Evolutionary conservation across 2,329 filamentous ascomycete species (phyloP).

Genomic region (Talaromyces funiculosus): DNA sequence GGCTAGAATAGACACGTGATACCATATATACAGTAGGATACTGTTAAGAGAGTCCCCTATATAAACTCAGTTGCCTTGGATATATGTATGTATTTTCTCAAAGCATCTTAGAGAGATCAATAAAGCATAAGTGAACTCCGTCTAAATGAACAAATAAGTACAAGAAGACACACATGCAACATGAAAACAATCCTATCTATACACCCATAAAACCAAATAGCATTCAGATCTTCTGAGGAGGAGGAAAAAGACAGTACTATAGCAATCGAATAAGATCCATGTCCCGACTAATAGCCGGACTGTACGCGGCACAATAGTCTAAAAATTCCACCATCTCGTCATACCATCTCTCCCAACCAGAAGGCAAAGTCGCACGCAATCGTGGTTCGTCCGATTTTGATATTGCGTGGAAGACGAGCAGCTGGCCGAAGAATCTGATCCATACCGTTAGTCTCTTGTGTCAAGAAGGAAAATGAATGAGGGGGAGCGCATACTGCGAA

Average conservation of each 20-base stretch:
- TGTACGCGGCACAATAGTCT: conserved; percentile 33
- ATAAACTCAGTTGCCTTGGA: neutral
- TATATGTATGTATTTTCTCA: neutral
- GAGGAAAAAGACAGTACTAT: neutral
- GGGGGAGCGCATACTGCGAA: conserved; percentile 26
- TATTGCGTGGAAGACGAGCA: conserved; percentile 40
- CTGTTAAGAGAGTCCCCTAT: neutral
- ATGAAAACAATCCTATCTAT: neutral
- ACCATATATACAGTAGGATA: neutral
- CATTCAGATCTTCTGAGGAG: neutral
- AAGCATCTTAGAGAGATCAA: neutral
- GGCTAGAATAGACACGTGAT: neutral
- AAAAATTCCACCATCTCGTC: conserved; percentile 38
- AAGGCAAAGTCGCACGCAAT: conserved; percentile 32
- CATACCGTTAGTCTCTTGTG: neutral
- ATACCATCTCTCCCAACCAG: conserved; percentile 38
- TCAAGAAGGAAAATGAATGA: neutral
- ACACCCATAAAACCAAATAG: neutral
- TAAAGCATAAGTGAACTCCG: neutral
- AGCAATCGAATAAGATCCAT: conserved; percentile 32
- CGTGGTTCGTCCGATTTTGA: conserved; percentile 32
- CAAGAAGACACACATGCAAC: neutral
- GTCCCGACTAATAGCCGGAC: conserved; percentile 37
- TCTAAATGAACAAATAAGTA: neutral
- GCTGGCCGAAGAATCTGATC: conserved; percentile 39